A percentile compares a stretch with the other conserved stretches of the same genome.
Evolutionary conservation across 1,139 yeast genomes (phyloP).

Genomic region (Pichia sp.): DNA sequence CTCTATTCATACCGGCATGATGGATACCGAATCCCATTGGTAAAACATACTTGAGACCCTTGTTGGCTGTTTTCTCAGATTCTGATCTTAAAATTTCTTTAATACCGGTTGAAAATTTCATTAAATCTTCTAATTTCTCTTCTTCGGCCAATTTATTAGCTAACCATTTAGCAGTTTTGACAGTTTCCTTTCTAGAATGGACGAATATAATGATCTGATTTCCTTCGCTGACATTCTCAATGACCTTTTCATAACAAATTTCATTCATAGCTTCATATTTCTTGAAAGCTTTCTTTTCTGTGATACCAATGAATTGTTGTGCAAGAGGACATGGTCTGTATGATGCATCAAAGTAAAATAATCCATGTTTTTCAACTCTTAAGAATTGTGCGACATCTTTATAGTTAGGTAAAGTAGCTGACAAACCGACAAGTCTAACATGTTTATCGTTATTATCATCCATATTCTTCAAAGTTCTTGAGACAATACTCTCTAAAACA

Average conservation of each 20-base stretch:
- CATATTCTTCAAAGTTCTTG: constrained; percentile 58
- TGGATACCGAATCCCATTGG: constrained; percentile 85
- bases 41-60: constrained; percentile 57
- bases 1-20: constrained; percentile 85
- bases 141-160: constrained; percentile 59
- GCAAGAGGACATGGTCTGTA: constrained; percentile 92
- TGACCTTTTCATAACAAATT: constrained; percentile 81
- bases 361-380: constrained; percentile 59
- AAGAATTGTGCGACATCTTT: constrained; percentile 83
- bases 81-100: constrained; percentile 63
- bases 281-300: constrained; percentile 81
- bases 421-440: constrained; percentile 77
- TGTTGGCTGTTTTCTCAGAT: constrained; percentile 52
- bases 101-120: constrained; percentile 56
- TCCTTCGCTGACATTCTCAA: constrained; percentile 57
- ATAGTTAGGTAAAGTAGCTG: constrained; percentile 94
- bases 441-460: constrained; percentile 41
- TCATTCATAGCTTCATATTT: constrained; percentile 83
- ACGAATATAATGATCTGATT: constrained; percentile 89
- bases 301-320: constrained; percentile 85
- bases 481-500: constrained; percentile 83
- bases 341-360: constrained; percentile 78
- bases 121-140: constrained; percentile 46
- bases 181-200: constrained; percentile 92
- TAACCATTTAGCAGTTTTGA: constrained; percentile 75